phyloP scores from a whole-genome alignment of 1,139 yeast genomes.

The Yamadazyma blattariae region DNA sequence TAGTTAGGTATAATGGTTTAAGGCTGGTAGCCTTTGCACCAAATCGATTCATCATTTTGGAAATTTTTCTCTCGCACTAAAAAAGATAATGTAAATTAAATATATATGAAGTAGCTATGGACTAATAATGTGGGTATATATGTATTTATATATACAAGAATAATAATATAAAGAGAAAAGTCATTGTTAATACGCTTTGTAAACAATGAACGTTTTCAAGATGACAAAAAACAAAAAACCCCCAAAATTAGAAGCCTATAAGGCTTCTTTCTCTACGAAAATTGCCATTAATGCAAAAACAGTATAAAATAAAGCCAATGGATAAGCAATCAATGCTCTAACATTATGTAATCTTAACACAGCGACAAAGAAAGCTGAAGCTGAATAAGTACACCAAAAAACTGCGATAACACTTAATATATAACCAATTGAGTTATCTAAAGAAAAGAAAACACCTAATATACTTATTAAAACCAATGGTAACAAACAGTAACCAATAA shows the following conservation, averaged over 20 bases:
- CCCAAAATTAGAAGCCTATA: no score
- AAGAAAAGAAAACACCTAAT: slow-evolving; percentile 63
- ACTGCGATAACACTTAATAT: slow-evolving; percentile 66
- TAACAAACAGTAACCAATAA: slow-evolving; percentile 87
- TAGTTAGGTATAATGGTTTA: slow-evolving; percentile 58
- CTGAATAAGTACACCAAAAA: slow-evolving; percentile 92
- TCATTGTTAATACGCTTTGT: no score
- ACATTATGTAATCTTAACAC: slow-evolving; percentile 82
- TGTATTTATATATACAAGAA: no score
- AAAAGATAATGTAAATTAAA: no score
- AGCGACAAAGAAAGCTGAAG: slow-evolving; percentile 90
- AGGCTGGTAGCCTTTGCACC: background rate
- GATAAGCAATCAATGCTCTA: slow-evolving; percentile 89
- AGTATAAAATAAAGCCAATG: slow-evolving; percentile 85
- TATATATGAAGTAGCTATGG: no score
- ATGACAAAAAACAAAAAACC: no score
- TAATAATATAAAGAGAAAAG: no score
- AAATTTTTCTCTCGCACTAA: no score
- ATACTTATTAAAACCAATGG: slow-evolving; percentile 85
- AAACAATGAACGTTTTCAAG: no score
- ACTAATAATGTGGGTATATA: no score
- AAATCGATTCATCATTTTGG: no score
- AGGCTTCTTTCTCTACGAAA: slow-evolving; percentile 56
- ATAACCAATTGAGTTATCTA: slow-evolving; percentile 79
- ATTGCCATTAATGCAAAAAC: slow-evolving; percentile 97